Evolutionary conservation across 1,284 basidiomycete genomes (phyloP).

Genomic region (Malassezia sp.): DNA sequence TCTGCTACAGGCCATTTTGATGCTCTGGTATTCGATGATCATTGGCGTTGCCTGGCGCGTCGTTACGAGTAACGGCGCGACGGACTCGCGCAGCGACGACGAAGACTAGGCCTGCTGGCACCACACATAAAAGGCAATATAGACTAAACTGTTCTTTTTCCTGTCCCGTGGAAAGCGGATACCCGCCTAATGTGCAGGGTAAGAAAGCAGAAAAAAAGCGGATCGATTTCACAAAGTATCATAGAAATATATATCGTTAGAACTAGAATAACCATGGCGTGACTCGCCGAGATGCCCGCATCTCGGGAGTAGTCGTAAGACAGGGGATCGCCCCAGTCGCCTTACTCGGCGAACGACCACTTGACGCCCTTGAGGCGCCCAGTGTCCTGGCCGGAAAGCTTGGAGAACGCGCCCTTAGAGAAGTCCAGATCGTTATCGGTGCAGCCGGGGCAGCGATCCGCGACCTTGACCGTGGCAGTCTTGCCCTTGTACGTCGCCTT

Average conservation of each 20-base stretch:
- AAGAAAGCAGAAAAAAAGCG: not conserved
- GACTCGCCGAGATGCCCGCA: constrained; percentile 2
- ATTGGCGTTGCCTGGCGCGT: constrained; percentile 69
- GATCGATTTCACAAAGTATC: not conserved
- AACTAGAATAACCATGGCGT: no score
- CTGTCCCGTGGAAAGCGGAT: not conserved
- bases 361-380: constrained; percentile 25
- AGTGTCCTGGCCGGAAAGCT: constrained; percentile 20
- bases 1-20: constrained; percentile 56
- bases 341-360: constrained; percentile 21
- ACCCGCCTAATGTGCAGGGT: not conserved
- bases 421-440: constrained; percentile 29
- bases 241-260: not conserved
- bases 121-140: not conserved
- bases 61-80: constrained; percentile 63
- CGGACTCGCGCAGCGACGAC: constrained; percentile 53
- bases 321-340: no score
- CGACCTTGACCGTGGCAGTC: constrained; percentile 28
- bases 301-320: no score
- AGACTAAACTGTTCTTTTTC: not conserved
- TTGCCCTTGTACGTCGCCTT: constrained; percentile 31
- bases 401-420: constrained; percentile 24
- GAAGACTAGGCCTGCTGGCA: constrained; percentile 8
- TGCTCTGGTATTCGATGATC: constrained; percentile 77
- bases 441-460: constrained; percentile 35